Percentiles rank a stretch among this genome's conserved stretches.
These are phyloP conservation scores for Elongisporangium anandrum DNA, from an alignment of 352 stramenopile species.

Conservation along the genomic window DNA sequence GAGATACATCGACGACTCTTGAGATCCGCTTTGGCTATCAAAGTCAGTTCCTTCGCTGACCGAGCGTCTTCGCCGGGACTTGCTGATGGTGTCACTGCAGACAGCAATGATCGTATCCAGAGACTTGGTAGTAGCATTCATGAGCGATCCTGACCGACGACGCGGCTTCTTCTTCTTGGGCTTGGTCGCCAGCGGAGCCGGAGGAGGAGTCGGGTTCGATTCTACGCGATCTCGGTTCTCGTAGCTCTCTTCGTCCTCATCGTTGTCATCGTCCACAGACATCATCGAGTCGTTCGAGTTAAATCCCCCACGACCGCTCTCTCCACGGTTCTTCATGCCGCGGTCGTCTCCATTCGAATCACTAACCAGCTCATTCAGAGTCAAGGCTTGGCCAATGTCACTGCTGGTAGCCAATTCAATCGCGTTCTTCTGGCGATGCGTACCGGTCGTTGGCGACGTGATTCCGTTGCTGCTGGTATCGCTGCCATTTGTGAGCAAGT, in stretches of 20 bases:
- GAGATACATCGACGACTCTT: conserved; percentile 22
- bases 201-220: conserved; percentile 40
- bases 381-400: conserved; percentile 65
- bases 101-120: conserved; percentile 65
- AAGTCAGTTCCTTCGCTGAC: conserved; percentile 53
- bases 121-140: conserved; percentile 59
- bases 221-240: conserved; percentile 52
- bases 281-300: conserved; percentile 4
- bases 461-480: not conserved
- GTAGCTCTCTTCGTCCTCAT: conserved; percentile 26
- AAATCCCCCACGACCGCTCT: not conserved
- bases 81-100: not conserved
- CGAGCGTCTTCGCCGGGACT: conserved; percentile 34
- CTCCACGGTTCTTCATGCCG: not conserved
- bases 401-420: conserved; percentile 75
- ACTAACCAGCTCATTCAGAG: conserved; percentile 40
- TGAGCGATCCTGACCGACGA: conserved; percentile 54
- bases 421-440: conserved; percentile 22
- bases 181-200: conserved; percentile 19
- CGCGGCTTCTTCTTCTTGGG: conserved; percentile 35
- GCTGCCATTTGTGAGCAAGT: not conserved
- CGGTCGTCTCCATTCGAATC: conserved; percentile 8
- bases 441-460: not conserved
- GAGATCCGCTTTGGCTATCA: conserved; percentile 7
- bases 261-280: conserved; percentile 6